Evolutionary conservation across 495 filamentous ascomycete species (phyloP).

Genomic region (Recurvomyces mirabilis): DNA sequence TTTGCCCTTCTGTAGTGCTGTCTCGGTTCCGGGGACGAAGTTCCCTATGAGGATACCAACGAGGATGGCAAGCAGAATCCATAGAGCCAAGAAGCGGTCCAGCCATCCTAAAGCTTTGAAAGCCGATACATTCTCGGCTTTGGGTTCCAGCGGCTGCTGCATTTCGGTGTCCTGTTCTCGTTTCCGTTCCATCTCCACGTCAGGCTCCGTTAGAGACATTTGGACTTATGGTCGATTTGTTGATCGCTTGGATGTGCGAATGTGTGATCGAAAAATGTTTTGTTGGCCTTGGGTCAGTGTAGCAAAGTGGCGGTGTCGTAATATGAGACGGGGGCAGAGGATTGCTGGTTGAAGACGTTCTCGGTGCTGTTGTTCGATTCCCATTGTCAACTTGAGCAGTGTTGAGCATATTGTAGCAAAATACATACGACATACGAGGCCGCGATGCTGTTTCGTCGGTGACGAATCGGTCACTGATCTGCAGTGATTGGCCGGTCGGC

Average conservation of each 20-base stretch:
- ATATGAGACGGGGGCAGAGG: not conserved
- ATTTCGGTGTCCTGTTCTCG: not conserved
- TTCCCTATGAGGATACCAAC: slow-evolving; percentile 67
- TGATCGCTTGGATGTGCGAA: not conserved
- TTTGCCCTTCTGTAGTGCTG: slow-evolving; percentile 52
- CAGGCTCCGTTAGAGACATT: not conserved
- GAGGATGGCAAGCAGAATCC: slow-evolving; percentile 78
- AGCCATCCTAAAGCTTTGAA: slow-evolving; percentile 51
- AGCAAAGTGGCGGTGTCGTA: not conserved
- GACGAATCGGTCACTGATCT: not conserved
- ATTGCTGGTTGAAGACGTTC: not conserved
- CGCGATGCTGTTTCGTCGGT: not conserved
- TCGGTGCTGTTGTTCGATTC: too few species aligned
- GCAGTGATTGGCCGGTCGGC: not conserved
- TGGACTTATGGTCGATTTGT: not conserved
- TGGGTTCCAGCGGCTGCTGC: slow-evolving; percentile 2
- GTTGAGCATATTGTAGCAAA: not conserved
- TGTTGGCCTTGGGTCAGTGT: not conserved
- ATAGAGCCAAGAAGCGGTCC: slow-evolving; percentile 63
- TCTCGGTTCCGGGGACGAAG: slow-evolving; percentile 51
- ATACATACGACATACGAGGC: not conserved
- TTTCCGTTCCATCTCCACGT: slow-evolving; percentile 2
- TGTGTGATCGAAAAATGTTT: not conserved
- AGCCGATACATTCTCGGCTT: slow-evolving; percentile 17
- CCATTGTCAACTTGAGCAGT: too few species aligned